Evolutionary conservation across 805 yeast genomes (phyloP).

Genomic region (Priceomyces melissophilus): DNA sequence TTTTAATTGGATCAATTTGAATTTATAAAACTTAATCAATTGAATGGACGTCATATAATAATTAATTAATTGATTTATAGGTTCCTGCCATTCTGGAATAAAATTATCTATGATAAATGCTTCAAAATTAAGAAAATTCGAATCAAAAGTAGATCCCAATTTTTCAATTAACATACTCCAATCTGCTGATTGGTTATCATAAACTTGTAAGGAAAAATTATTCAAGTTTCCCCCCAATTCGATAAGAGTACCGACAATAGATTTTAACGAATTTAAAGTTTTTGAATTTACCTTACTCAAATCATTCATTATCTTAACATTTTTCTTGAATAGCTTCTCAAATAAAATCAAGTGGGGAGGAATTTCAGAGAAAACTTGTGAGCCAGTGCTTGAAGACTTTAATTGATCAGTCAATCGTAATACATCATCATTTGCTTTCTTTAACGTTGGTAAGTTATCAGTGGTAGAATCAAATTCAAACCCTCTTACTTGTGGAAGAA

Average conservation of each 20-base stretch:
- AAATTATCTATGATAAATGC: slow-evolving; percentile 36
- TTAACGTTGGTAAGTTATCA: slow-evolving; percentile 30
- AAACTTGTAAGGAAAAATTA: slow-evolving; percentile 48
- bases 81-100: slow-evolving; percentile 47
- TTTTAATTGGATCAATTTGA: slow-evolving; percentile 49
- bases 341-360: slow-evolving; percentile 30
- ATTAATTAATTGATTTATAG: slow-evolving; percentile 45
- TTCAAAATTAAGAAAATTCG: slow-evolving; percentile 48
- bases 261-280: slow-evolving; percentile 37
- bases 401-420: slow-evolving; percentile 31
- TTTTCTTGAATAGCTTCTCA: slow-evolving; percentile 32
- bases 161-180: slow-evolving; percentile 40
- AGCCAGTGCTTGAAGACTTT: slow-evolving; percentile 17
- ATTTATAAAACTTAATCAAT: slow-evolving; percentile 46
- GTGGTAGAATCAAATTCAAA: slow-evolving; percentile 29
- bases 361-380: slow-evolving; percentile 11
- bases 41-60: slow-evolving; percentile 43
- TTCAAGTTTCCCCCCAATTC: slow-evolving; percentile 58
- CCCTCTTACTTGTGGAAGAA: slow-evolving; percentile 43
- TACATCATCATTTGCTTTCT: slow-evolving; percentile 34
- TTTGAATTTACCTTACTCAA: slow-evolving; percentile 37
- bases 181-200: slow-evolving; percentile 20
- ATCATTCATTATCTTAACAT: slow-evolving; percentile 28
- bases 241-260: slow-evolving; percentile 36
- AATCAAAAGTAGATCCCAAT: slow-evolving; percentile 53